Base-by-base conservation (phyloP, 139 green algal species). In the Chloropicon primus region DNA sequence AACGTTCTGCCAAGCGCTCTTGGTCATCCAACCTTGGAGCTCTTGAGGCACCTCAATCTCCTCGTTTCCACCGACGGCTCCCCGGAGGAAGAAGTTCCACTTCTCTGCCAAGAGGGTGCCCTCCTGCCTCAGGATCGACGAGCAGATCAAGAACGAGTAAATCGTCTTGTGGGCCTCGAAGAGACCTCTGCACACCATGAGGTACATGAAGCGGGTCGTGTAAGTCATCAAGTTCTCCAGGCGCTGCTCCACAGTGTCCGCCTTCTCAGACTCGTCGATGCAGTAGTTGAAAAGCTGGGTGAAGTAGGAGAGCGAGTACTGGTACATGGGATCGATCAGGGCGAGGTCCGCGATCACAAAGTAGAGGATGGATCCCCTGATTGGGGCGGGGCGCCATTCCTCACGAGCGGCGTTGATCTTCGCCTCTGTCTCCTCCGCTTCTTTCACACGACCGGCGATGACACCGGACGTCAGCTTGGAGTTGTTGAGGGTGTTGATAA, bases 141-240 rank as follows among this genome's bases (percentile, higher is more conserved):
- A 71, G 23, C 23, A 85, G 28, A 91, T 86, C 62, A 94, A 83
- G 81, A 96, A 94, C 10, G 80, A 80, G 80, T 92, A 94, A 1
- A 94, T 82, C 10, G 88, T 74, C 82, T 92, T 91, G 86, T 94
- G 91, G 53, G 83, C 78, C 79, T 91, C 88, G 80, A 96, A 94
- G 24, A 96, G 80, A 2, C 91, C 91, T 1, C 90, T 83, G 72
- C 87, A 87, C 17, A 96, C 87, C 74, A 90, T 92, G 77, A 84
- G 87, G 84, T 90, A 95, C 80, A 94, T 88, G 79, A 93, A 93
- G 21, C 80, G 26, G 0, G 89, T 96, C 10, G 86, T 85, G 76
- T 88, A 94, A 5, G 73, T 79, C 75, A 72, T 86, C 2, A 96
- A 80, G 74, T 89, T 89, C 85, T 62, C 41, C 41, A 62, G 41